Base-by-base conservation (phyloP, 1,284 basidiomycete species). In the Apiotrichum brassicae region DNA sequence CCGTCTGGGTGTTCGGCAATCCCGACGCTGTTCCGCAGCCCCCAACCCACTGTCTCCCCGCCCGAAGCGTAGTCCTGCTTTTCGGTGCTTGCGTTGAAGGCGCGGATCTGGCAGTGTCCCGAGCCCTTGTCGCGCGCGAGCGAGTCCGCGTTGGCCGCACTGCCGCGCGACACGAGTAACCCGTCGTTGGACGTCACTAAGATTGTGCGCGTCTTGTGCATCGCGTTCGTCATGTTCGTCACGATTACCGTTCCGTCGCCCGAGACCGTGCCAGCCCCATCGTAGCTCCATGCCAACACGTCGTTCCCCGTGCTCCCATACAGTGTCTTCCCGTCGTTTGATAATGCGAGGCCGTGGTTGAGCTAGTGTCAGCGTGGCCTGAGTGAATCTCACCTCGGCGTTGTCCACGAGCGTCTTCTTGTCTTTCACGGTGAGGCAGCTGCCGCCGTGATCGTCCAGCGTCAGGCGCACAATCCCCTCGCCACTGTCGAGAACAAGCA, bases 81-180 rank as follows among this genome's bases (percentile, higher is more conserved):
- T 3, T 36, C 8, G 6, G 23, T 2, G 5, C 36, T 6, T 12
- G 43, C 19, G 40, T 37, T 23, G 30, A 54, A 54, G 9, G 40
- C 16, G n/a, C 53, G 53, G 34, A 54, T 43, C 38, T 54, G 53
- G 36, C 40, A 48, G 37, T 45, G 45, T 12, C 53, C 53, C 4
- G 32, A 44, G 1, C 23, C 4, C 7, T 34, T 4, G 16, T 43
- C 20, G n/a, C 4, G 34, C 11, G 51, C 51, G 8, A 39, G 36
- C 6, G 38, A 22, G 34, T 54, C 48, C 0, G 45, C 37, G 42
- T 54, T 54, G 6, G 32, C 48, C 7, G 41, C 48, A 30, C 36
- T 44, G 9, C 53, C 53, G 8, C 45, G 42, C 22, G 53, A 54
- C 8, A 54, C 53, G 14, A 54, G 46, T 2, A 54, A 37, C 20